Conservation (phyloP, 805 yeast genomes). For the Lipomyces japonicus region DNA sequence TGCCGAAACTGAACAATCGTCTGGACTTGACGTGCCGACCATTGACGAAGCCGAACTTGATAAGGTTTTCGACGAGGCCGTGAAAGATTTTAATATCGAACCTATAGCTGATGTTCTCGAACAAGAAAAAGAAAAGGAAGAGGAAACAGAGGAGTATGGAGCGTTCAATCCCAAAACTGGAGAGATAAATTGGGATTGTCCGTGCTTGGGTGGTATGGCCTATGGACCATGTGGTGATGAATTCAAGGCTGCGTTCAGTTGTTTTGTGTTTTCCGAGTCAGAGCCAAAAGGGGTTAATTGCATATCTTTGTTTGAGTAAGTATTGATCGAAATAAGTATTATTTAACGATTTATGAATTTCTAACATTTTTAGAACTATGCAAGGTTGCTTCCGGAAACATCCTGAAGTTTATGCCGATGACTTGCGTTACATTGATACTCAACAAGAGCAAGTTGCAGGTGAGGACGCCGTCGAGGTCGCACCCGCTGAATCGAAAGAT, state of each 20-base stretch:
- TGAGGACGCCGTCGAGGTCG: background rate
- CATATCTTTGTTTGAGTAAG: conserved; percentile 70
- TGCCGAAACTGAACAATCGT: background rate
- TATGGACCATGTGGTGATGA: conserved; percentile 97
- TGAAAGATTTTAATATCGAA: background rate
- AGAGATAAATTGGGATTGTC: conserved; percentile 99
- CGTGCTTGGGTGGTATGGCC: conserved; percentile 99
- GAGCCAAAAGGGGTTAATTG: conserved; percentile 98
- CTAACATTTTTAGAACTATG: conserved; percentile 51
- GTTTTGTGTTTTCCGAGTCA: conserved; percentile 87
- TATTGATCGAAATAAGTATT: background rate
- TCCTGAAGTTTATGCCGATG: conserved; percentile 93
- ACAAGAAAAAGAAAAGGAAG: background rate
- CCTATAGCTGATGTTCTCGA: background rate
- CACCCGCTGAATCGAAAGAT: too few species aligned
- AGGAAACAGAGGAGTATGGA: conserved; percentile 39
- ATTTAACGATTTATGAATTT: background rate
- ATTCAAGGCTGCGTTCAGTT: conserved; percentile 88
- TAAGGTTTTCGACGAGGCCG: conserved; percentile 2
- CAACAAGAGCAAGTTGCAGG: conserved; percentile 9
- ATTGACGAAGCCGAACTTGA: background rate
- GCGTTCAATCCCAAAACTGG: conserved; percentile 97
- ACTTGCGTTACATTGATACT: conserved; percentile 43
- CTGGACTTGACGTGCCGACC: background rate
- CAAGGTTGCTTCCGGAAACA: conserved; percentile 88